phyloP scores from a whole-genome alignment of 306 rosid genomes.

The Fagus crenata region DNA sequence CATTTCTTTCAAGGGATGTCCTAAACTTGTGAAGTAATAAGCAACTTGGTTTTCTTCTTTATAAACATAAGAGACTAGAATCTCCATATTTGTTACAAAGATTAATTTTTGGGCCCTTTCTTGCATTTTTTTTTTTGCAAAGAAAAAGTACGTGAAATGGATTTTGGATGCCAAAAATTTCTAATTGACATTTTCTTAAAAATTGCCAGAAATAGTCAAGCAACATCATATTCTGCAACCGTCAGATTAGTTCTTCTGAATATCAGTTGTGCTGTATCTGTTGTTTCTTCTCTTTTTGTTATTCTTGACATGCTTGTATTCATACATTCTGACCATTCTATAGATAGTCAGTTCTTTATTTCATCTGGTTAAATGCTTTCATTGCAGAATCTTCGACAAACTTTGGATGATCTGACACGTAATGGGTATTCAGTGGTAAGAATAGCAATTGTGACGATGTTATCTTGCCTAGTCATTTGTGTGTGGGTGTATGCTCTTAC shows the following conservation, averaged over 20 bases:
- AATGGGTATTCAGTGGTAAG: constrained; percentile 94
- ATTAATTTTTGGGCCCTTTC: neutral
- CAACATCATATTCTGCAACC: neutral
- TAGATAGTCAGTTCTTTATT: constrained; percentile 25
- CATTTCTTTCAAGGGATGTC: neutral
- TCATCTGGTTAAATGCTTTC: constrained; percentile 20
- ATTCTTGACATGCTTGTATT: neutral
- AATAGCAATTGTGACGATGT: constrained; percentile 21
- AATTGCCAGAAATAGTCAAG: neutral
- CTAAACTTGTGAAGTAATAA: neutral
- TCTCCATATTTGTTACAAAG: neutral
- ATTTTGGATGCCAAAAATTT: neutral
- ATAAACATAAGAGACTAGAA: neutral
- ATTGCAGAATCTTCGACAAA: constrained; percentile 93
- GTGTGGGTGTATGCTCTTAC: neutral
- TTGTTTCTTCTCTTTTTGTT: neutral
- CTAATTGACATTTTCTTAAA: neutral
- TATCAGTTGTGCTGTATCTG: neutral
- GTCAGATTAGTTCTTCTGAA: neutral
- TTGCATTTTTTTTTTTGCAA: neutral
- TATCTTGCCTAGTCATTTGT: neutral
- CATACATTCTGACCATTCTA: neutral
- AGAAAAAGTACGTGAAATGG: neutral
- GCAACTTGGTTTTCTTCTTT: neutral
- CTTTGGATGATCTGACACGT: constrained; percentile 82